These are phyloP conservation scores for Arxiozyma bovina DNA, from an alignment of 1,139 yeast genomes.

Conservation along the genomic window DNA sequence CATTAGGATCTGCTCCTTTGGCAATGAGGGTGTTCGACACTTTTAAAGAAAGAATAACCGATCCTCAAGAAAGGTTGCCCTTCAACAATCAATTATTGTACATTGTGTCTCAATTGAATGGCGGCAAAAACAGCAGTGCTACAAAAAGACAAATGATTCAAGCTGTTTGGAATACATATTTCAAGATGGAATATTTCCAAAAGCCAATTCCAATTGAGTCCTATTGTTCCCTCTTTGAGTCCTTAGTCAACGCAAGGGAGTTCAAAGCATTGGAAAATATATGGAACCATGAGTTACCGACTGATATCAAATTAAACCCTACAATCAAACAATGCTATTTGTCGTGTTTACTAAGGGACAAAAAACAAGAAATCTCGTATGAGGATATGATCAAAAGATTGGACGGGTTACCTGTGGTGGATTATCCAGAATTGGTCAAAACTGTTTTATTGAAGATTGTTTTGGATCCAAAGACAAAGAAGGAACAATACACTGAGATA, in stretches of 20 bases:
- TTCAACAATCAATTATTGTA: constrained; percentile 18
- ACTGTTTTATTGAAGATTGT: constrained; percentile 14
- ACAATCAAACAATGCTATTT: constrained; percentile 18
- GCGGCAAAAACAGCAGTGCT: constrained; percentile 7
- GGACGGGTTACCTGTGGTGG: neutral
- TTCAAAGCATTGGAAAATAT: constrained; percentile 14
- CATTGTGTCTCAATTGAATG: constrained; percentile 19
- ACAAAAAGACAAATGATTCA: constrained; percentile 19
- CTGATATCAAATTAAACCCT: constrained; percentile 13
- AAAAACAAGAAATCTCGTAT: constrained; percentile 7
- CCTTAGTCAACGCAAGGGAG: constrained; percentile 17
- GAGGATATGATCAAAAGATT: constrained; percentile 5
- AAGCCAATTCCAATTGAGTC: constrained; percentile 12
- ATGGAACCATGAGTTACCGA: constrained; percentile 24
- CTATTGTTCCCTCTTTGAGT: constrained; percentile 18
- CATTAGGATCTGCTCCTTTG: constrained; percentile 13
- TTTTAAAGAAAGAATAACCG: constrained; percentile 11
- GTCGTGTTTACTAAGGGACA: constrained; percentile 10
- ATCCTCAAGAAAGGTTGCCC: constrained; percentile 4
- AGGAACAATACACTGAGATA: constrained; percentile 7
- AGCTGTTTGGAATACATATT: constrained; percentile 29
- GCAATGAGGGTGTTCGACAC: constrained; percentile 20
- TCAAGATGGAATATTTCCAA: constrained; percentile 11
- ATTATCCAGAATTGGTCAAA: constrained; percentile 1
- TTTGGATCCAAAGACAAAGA: constrained; percentile 7